phyloP scores from a whole-genome alignment of 2,329 filamentous ascomycete species.

The Sporothrix curviconia region DNA sequence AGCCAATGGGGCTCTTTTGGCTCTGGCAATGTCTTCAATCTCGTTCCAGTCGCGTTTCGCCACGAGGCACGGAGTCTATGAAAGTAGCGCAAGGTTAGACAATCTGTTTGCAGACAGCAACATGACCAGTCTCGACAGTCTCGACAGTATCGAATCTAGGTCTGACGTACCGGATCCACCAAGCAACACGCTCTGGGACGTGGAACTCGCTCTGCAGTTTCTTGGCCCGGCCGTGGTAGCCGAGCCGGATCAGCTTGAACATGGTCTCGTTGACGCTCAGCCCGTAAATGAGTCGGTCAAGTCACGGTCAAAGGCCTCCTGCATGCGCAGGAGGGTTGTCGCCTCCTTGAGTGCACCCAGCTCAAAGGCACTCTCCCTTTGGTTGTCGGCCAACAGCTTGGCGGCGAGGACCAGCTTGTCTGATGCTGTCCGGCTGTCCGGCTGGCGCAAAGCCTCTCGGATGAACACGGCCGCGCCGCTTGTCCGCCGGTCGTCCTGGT shows the following conservation, averaged over 20 bases:
- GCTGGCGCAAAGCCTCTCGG: slow-evolving; percentile 71
- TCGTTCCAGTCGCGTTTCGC: slow-evolving; percentile 88
- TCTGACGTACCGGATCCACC: slow-evolving; percentile 64
- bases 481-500: slow-evolving; percentile 86
- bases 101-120: not conserved
- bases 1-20: slow-evolving; percentile 88
- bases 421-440: slow-evolving; percentile 59
- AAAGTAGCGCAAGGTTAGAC: not conserved
- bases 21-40: slow-evolving; percentile 75
- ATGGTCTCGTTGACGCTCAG: slow-evolving; percentile 87
- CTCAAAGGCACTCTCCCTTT: slow-evolving; percentile 71
- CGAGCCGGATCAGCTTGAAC: slow-evolving; percentile 75
- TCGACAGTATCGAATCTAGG: not conserved
- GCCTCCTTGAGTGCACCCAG: slow-evolving; percentile 73
- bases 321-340: slow-evolving; percentile 70
- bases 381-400: slow-evolving; percentile 70
- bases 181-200: slow-evolving; percentile 80
- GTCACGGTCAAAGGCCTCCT: slow-evolving; percentile 81
- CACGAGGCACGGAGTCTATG: slow-evolving; percentile 81
- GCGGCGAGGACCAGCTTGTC: slow-evolving; percentile 87
- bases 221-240: slow-evolving; percentile 76
- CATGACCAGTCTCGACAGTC: not conserved
- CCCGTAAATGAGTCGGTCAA: slow-evolving; percentile 71
- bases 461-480: slow-evolving; percentile 86
- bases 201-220: slow-evolving; percentile 91